A percentile compares a stretch with the other conserved stretches of the same genome.
Conservation (phyloP, 2,329 filamentous ascomycete species). For the Arthrobotrys conoides region DNA sequence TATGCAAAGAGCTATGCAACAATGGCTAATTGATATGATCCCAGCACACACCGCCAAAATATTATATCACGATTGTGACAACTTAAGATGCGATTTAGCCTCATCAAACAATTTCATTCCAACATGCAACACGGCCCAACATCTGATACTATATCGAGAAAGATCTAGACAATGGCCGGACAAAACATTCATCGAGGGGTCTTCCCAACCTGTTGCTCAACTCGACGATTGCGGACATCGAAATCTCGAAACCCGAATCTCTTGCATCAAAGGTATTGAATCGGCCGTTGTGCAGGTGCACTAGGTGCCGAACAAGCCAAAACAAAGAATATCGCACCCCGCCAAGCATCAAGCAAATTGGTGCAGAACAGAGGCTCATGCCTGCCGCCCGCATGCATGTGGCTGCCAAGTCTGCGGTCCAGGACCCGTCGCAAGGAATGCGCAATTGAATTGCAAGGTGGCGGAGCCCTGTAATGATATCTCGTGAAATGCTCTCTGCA, state of each 20-base stretch:
- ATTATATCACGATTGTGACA: neutral
- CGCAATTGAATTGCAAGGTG: constrained; percentile 34
- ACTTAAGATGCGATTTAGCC: constrained; percentile 23
- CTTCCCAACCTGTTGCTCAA: neutral
- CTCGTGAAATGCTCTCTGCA: constrained; percentile 19
- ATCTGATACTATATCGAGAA: neutral
- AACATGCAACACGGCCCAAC: constrained; percentile 18
- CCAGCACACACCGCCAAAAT: neutral
- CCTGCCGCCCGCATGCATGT: constrained; percentile 33
- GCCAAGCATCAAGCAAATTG: constrained; percentile 25
- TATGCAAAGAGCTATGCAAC: constrained; percentile 31
- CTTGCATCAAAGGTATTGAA: neutral
- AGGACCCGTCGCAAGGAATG: constrained; percentile 31
- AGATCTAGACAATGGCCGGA: constrained; percentile 8
- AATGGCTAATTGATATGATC: constrained; percentile 23
- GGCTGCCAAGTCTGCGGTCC: constrained; percentile 30
- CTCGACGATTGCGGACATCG: neutral
- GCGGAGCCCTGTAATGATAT: constrained; percentile 26
- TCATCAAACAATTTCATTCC: constrained; percentile 14
- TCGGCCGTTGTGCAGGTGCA: neutral
- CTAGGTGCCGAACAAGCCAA: neutral
- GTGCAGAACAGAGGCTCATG: constrained; percentile 26
- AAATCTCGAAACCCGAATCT: neutral
- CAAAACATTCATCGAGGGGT: neutral
- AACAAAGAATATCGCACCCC: constrained; percentile 13